Base-by-base conservation (phyloP, 768 basidiomycete species). In the Paxillus rubicundulus region DNA sequence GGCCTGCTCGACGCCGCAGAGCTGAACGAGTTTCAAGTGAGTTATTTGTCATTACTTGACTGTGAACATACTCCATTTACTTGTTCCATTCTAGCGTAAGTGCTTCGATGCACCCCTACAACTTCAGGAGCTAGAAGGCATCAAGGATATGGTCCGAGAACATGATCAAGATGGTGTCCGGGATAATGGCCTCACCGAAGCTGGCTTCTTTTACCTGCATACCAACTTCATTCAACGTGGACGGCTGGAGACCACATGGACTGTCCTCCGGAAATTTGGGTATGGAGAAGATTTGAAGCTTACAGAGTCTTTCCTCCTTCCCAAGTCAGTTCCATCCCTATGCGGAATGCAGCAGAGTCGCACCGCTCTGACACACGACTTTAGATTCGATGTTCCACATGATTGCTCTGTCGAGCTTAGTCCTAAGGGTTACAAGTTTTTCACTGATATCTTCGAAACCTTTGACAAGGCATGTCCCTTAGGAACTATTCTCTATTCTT, bases 211-310 rank as follows among this genome's bases (percentile, higher is more conserved):
- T 36, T 95, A 90, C 65, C 83, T 99, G 12, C 93, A 98, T 68
- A 98, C 96, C 3, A 90, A 85, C 59, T 99, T 99, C 72, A 97
- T 99, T 50, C 96, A 96, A 71, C 85, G 87, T 38, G 96, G 96
- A 18, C 81, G 96, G 44, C 77, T 96, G 56, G 96, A 99, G 70
- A 98, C 96, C 24, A 98, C 96, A 1, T 99, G 96, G 96, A 95
- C 92, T 8, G 93, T 96, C 6, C 77, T 99, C 58, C 77, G 95
- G 55, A 92, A 85, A 65, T 98, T 97, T 67, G 96, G 96, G 4
- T 99, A 99, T 64, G 96, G 87, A 13, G 96, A 98, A 68, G 95
- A 98, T 63, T 70, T 99, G 57, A 84, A 86, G 60, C 73, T 99
- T 56, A 87, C 87, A 21, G 96, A 98, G 66, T 78, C 82, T 7